phyloP scores from a whole-genome alignment of 306 rosid genomes.

The Senna siamea region DNA sequence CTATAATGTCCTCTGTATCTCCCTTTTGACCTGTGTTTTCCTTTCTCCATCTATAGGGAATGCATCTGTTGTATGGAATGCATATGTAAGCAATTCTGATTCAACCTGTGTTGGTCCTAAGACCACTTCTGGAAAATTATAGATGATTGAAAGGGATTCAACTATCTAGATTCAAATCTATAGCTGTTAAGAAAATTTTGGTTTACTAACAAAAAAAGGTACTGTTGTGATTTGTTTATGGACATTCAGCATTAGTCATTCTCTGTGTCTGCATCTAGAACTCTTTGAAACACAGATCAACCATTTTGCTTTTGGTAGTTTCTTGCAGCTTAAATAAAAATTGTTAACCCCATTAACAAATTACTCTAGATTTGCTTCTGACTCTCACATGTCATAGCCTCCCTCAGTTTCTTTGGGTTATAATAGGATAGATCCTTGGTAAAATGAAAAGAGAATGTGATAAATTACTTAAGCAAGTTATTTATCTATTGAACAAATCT shows the following conservation, averaged over 20 bases:
- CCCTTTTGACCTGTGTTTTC: conserved; percentile 41
- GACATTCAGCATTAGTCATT: conserved; percentile 2
- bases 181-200: not conserved
- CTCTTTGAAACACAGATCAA: conserved; percentile 12
- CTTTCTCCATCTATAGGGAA: conserved; percentile 70
- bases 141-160: conserved; percentile 12
- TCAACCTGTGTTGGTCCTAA: not conserved
- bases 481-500: not conserved
- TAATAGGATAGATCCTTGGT: not conserved
- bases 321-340: not conserved
- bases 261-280: not conserved
- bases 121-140: conserved; percentile 21
- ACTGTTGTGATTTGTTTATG: not conserved
- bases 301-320: not conserved
- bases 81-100: conserved; percentile 19
- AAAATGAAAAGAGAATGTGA: not conserved
- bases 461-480: not conserved
- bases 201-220: conserved; percentile 6
- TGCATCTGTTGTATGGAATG: conserved; percentile 59
- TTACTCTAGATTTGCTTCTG: conserved; percentile 6
- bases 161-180: conserved; percentile 17
- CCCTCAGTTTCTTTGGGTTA: not conserved
- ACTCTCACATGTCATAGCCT: not conserved
- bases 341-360: conserved; percentile 13
- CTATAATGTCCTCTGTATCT: conserved; percentile 50